Percentiles rank a stretch among this genome's conserved stretches.
Conservation (phyloP, 2,329 filamentous ascomycete species). For the Elsinoe ampelina region DNA sequence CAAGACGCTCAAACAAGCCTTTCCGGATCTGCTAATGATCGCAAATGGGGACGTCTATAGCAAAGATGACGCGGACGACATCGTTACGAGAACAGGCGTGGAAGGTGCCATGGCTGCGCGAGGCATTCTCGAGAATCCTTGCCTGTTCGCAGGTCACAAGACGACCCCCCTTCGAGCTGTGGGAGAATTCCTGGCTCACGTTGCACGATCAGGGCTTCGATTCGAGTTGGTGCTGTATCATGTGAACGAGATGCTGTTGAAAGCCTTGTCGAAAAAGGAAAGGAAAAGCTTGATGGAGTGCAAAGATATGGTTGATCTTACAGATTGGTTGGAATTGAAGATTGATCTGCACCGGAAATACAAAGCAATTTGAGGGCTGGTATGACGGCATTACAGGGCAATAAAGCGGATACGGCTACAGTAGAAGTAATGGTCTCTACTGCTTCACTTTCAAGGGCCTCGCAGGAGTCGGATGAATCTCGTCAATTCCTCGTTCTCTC, state of each 20-base stretch:
- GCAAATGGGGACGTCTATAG: conserved; percentile 63
- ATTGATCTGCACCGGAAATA: conserved; percentile 18
- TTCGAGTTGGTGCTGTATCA: conserved; percentile 55
- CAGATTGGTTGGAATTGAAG: conserved; percentile 26
- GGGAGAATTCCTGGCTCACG: conserved; percentile 52
- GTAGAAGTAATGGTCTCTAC: too few relatives aligned
- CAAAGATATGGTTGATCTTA: conserved; percentile 28
- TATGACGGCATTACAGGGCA: background rate
- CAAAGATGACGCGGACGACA: conserved; percentile 31
- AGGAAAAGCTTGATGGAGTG: conserved; percentile 42
- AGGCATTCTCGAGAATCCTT: conserved; percentile 58
- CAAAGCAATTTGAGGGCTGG: background rate
- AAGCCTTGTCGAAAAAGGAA: conserved; percentile 50
- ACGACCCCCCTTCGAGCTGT: conserved; percentile 55
- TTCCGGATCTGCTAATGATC: conserved; percentile 50
- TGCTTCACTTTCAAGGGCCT: too few relatives aligned
- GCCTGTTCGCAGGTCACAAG: conserved; percentile 50
- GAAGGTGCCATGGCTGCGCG: conserved; percentile 60
- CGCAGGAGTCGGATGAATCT: background rate
- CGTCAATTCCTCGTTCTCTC: background rate
- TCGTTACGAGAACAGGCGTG: conserved; percentile 26
- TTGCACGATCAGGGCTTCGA: conserved; percentile 34
- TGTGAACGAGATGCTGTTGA: conserved; percentile 55
- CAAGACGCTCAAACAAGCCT: conserved; percentile 42
- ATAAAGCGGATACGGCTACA: too few relatives aligned